Conservation (phyloP, 208 protist genomes). For the Trypanosoma boissoni region DNA sequence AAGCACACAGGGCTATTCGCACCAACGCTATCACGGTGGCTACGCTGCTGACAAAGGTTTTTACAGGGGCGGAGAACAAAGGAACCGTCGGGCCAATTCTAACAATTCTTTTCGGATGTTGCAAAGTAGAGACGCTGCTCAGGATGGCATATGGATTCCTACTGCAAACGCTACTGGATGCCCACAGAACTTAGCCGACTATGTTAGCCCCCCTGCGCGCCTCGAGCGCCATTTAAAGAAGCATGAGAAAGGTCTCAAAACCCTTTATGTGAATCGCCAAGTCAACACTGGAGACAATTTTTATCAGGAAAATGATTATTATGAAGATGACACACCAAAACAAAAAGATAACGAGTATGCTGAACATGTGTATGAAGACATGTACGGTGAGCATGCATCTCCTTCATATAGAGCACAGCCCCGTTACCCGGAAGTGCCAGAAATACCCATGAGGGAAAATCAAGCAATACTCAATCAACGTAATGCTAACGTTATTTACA, state of each 20-base stretch:
- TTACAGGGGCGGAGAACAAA: no score
- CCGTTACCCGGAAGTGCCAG: constrained; percentile 6
- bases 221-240: constrained; percentile 59
- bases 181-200: constrained; percentile 12
- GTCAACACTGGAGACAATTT: background rate
- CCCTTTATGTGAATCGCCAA: constrained; percentile 17
- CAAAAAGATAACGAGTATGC: constrained; percentile 8
- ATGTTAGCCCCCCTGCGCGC: constrained; percentile 43
- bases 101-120: no score
- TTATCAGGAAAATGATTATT: background rate
- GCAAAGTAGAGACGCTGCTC: no score
- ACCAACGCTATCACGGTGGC: constrained; percentile 9
- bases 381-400: background rate
- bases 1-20: constrained; percentile 13
- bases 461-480: constrained; percentile 31
- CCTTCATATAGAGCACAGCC: constrained; percentile 6
- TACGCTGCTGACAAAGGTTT: no score
- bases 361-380: background rate
- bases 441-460: constrained; percentile 16
- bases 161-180: background rate
- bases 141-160: constrained; percentile 13
- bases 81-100: no score
- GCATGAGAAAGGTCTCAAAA: constrained; percentile 48
- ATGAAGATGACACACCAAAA: constrained; percentile 15
- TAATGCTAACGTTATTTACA: constrained; percentile 69